Percentiles rank a stretch among this genome's conserved stretches.
Conservation (phyloP, 2,329 filamentous ascomycete species). For the Sclerotinia trifoliorum region DNA sequence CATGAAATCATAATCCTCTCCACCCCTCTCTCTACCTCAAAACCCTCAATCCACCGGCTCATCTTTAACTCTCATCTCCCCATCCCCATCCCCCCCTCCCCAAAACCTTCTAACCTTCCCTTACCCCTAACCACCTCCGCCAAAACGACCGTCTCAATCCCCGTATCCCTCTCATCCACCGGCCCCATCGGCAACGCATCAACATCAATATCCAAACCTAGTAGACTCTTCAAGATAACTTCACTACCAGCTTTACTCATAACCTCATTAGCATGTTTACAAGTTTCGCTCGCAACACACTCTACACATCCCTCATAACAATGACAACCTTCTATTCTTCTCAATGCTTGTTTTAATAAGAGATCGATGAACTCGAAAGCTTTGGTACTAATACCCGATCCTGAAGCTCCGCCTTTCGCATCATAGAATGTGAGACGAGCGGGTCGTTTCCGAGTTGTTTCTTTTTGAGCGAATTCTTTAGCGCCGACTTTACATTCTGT, state of each 20-base stretch:
- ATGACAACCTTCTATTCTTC: slow-evolving; percentile 71
- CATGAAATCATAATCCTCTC: not conserved
- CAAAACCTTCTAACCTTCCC: slow-evolving; percentile 36
- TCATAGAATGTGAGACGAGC: slow-evolving; percentile 93
- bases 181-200: slow-evolving; percentile 84
- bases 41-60: slow-evolving; percentile 33
- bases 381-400: slow-evolving; percentile 84
- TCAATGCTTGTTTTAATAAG: slow-evolving; percentile 71
- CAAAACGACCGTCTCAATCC: slow-evolving; percentile 78
- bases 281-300: slow-evolving; percentile 82
- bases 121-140: slow-evolving; percentile 47
- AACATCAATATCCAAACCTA: slow-evolving; percentile 76
- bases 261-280: slow-evolving; percentile 83
- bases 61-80: slow-evolving; percentile 36
- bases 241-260: slow-evolving; percentile 89
- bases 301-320: slow-evolving; percentile 83
- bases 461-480: slow-evolving; percentile 78
- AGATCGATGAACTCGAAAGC: slow-evolving; percentile 90
- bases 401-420: slow-evolving; percentile 80
- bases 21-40: rapidly evolving
- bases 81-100: slow-evolving; percentile 27
- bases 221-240: slow-evolving; percentile 74
- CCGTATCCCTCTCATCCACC: slow-evolving; percentile 65
- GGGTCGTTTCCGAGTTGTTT: slow-evolving; percentile 74
- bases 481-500: slow-evolving; percentile 89